Evolutionary conservation across 2,329 filamentous ascomycete species (phyloP).

Genomic region (Fusarium robinianum): DNA sequence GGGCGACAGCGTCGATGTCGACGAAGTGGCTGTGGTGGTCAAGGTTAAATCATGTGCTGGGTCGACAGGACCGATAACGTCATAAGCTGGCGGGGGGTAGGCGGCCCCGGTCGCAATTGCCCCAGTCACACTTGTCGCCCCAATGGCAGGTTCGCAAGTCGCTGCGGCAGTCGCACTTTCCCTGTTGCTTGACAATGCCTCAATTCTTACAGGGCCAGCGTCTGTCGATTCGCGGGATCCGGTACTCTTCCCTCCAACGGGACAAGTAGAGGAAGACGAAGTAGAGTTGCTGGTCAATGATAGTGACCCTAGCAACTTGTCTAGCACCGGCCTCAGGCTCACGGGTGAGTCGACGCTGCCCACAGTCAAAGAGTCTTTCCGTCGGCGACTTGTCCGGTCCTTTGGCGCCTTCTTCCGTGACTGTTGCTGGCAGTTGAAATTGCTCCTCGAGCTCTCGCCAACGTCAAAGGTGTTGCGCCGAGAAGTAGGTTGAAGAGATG

Average conservation of each 20-base stretch:
- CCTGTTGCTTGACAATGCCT: no score
- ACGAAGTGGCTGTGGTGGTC: slow-evolving; percentile 25
- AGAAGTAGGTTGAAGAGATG: slow-evolving; percentile 26
- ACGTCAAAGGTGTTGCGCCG: slow-evolving; percentile 10
- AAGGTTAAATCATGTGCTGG: slow-evolving; percentile 34
- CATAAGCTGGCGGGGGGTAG: slow-evolving; percentile 39
- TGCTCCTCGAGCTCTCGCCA: slow-evolving; percentile 6
- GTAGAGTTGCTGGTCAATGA: slow-evolving; percentile 4
- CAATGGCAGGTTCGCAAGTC: slow-evolving; percentile 27
- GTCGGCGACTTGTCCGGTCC: slow-evolving; percentile 7
- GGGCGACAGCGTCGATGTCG: no score
- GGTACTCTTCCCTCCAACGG: no score
- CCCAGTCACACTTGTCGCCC: slow-evolving; percentile 27
- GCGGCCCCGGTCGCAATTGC: slow-evolving; percentile 23
- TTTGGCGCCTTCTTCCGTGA: slow-evolving; percentile 41
- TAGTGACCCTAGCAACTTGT: slow-evolving; percentile 24
- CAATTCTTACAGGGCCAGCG: no score
- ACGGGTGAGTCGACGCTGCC: neutral
- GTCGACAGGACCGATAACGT: slow-evolving; percentile 36
- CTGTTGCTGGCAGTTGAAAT: slow-evolving; percentile 17
- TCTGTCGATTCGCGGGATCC: no score
- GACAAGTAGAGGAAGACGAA: neutral
- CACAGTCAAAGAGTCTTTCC: neutral
- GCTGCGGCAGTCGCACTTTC: no score
- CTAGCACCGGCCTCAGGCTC: slow-evolving; percentile 1